Percentiles rank a stretch among this genome's conserved stretches.
Evolutionary conservation across 768 basidiomycete genomes (phyloP).

Genomic region (Termitomyces heimii): DNA sequence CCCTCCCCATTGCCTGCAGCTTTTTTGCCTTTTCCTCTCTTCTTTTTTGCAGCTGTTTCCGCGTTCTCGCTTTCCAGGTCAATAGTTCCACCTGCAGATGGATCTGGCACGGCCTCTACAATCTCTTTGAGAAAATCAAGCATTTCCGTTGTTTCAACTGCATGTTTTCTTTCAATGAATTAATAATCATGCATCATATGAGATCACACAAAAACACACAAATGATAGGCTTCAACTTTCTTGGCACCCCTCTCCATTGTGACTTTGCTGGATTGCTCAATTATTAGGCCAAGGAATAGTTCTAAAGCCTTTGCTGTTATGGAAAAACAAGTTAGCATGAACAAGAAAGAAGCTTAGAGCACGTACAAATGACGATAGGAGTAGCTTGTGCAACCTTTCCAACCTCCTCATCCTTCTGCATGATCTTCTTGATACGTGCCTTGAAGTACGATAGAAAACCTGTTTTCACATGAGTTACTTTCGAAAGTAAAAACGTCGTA

Average conservation of each 20-base stretch:
- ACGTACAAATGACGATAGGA: conserved; percentile 93
- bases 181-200: neutral
- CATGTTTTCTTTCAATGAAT: conserved; percentile 69
- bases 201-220: conserved; percentile 49
- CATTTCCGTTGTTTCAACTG: conserved; percentile 80
- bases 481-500: conserved; percentile 28
- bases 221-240: conserved; percentile 88
- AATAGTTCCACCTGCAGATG: conserved; percentile 76
- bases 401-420: conserved; percentile 99
- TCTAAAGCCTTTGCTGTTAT: conserved; percentile 86
- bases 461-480: neutral
- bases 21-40: conserved; percentile 49
- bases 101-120: conserved; percentile 81
- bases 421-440: conserved; percentile 99
- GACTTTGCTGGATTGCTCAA: conserved; percentile 79
- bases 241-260: conserved; percentile 73
- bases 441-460: conserved; percentile 21
- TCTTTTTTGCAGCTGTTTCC: conserved; percentile 47
- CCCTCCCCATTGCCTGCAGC: conserved; percentile 28
- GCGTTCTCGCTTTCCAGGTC: conserved; percentile 59
- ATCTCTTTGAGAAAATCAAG: conserved; percentile 95
- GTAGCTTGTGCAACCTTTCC: conserved; percentile 97
- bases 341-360: neutral
- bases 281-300: conserved; percentile 79
- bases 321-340: neutral